Evolutionary conservation across 768 basidiomycete species (phyloP).

Genomic region (Russula olivacea): DNA sequence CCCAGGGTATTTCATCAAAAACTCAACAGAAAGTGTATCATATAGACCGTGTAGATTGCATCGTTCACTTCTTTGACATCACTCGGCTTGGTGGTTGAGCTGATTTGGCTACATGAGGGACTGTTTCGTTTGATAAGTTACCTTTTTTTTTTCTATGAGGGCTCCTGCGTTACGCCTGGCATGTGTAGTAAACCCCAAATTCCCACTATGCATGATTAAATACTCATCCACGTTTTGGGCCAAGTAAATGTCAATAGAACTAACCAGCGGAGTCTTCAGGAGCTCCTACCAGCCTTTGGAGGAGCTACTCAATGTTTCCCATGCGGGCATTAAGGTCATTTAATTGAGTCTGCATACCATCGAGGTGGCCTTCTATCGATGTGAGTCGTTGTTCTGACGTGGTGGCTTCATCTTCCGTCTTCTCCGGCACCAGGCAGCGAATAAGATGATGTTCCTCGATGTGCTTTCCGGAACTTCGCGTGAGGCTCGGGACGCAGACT

Average conservation of each 20-base stretch:
- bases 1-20: not conserved
- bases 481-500: not conserved
- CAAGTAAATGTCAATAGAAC: not conserved
- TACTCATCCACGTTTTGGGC: not conserved
- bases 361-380: constrained; percentile 1
- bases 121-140: not conserved
- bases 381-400: constrained; percentile 3
- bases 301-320: constrained; percentile 1
- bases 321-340: not conserved
- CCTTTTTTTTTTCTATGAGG: not conserved
- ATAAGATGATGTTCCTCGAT: constrained; percentile 7
- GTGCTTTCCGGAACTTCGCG: constrained; percentile 1
- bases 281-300: not conserved
- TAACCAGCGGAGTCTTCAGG: not conserved
- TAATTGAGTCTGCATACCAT: not conserved
- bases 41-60: not conserved
- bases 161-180: not conserved
- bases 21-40: not conserved
- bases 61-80: not conserved
- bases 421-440: constrained; percentile 8
- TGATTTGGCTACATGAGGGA: too few species aligned
- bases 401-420: not conserved
- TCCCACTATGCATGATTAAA: not conserved
- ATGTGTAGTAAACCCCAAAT: not conserved
- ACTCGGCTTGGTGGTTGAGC: not conserved